Base-by-base conservation (phyloP, 1,139 yeast genomes). In the Keqinozyma sinolaborantium region DNA sequence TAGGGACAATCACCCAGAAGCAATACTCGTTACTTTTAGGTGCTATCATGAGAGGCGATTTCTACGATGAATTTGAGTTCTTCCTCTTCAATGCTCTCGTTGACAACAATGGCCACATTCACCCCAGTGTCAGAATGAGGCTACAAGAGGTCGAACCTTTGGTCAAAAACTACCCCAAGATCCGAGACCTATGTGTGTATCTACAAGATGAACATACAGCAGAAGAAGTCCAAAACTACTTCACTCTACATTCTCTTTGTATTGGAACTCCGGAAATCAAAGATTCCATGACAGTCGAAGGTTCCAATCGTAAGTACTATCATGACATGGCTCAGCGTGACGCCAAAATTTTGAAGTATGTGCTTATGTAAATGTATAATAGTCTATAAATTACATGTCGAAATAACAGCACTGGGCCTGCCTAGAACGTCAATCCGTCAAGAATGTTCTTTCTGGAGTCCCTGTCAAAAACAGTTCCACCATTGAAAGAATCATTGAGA, bases 401-500 rank as follows among this genome's bases (percentile, higher is more conserved):
- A 31, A 4, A 24, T 10, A 25, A 30, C 14, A 16, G 6, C 23
- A 16, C 24, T 23, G 18, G 15, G 23, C 7, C 8, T 6, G 19
- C 11, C 28, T 25, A 40, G 23, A 44, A 44, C 28, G 53, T 56
- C 35, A 56, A 42, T 3, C 51, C 48, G 35, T 61, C 69, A 24
- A 64, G 44, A 2, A 62, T 42, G 31, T 58, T 56, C 34, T 45
- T 48, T 29, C 57, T 61, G 5, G 48, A 42, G 8, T 58, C 53
- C 24, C 58, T 63, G 25, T 59, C 61, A 23, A 57, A 60, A 9
- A 52, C 56, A 34, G 61, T 56, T 2, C 60, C 54, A 30, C 58
- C 55, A 25, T 64, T 59, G 39, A 59, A 60, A 12, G 45, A 43
- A 10, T 18, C 21, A 10, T 18, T 18, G 10, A 57, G 50, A 3